Evolutionary conservation across 2,329 filamentous ascomycete genomes (phyloP).

Genomic region (Cladophialophora exuberans): DNA sequence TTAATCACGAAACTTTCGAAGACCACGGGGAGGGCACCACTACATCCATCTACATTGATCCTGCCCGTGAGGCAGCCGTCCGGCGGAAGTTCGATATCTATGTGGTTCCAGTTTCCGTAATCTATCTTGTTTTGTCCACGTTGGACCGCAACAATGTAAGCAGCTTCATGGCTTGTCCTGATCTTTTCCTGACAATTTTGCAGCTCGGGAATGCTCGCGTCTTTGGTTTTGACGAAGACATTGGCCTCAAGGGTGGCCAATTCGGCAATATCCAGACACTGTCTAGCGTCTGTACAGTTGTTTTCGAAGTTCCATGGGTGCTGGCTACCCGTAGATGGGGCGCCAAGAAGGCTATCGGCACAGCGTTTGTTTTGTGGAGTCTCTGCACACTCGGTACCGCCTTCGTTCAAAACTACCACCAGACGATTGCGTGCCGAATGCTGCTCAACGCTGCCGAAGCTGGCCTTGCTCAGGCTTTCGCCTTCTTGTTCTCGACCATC

Average conservation of each 20-base stretch:
- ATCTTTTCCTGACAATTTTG: constrained; percentile 32
- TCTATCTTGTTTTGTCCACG: constrained; percentile 45
- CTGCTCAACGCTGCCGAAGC: constrained; percentile 33
- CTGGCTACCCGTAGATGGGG: constrained; percentile 16
- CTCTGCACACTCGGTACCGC: constrained; percentile 25
- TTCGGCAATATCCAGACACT: constrained; percentile 55
- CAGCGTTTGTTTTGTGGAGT: constrained; percentile 20
- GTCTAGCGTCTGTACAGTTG: constrained; percentile 16
- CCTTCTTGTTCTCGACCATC: constrained; percentile 22
- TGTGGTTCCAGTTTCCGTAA: constrained; percentile 19
- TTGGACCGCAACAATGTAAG: constrained; percentile 47
- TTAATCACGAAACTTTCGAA: constrained; percentile 1
- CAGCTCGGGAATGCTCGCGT: constrained; percentile 57
- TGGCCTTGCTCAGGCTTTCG: constrained; percentile 17
- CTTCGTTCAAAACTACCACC: constrained; percentile 36
- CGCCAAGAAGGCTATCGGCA: constrained; percentile 18
- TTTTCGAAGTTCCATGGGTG: constrained; percentile 26
- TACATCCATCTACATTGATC: constrained; percentile 25
- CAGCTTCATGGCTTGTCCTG: constrained; percentile 37
- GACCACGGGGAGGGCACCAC: constrained; percentile 12
- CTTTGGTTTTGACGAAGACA: constrained; percentile 63
- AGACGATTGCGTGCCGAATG: constrained; percentile 37
- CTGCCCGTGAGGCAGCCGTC: constrained; percentile 22
- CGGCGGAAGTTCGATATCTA: constrained; percentile 29
- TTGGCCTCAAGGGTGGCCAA: constrained; percentile 60